A percentile compares a stretch with the other conserved stretches of the same genome.
phyloP scores from a whole-genome alignment of 2,329 filamentous ascomycete species.

The Curvularia spicifera region DNA sequence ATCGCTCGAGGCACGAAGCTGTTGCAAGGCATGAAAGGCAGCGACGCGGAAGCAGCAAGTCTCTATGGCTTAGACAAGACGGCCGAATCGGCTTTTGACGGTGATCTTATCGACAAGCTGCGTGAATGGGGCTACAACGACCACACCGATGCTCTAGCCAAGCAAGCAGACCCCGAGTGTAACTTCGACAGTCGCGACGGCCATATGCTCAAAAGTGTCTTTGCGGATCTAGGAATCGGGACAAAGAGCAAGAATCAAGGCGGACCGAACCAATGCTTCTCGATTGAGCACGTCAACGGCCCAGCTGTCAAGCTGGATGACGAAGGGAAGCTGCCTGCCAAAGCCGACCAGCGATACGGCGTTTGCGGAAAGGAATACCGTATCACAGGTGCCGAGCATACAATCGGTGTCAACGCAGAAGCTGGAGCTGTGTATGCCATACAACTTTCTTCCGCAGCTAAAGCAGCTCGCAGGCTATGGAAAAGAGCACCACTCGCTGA shows the following conservation, averaged over 20 bases:
- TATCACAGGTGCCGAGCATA: constrained; percentile 19
- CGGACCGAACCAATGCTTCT: constrained; percentile 25
- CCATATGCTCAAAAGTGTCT: constrained; percentile 14
- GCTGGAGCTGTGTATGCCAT: constrained; percentile 22
- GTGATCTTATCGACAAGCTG: constrained; percentile 12
- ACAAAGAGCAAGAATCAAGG: constrained; percentile 15
- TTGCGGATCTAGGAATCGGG: constrained; percentile 13
- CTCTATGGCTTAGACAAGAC: constrained; percentile 12
- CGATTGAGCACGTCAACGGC: constrained; percentile 21
- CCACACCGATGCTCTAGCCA: constrained; percentile 8
- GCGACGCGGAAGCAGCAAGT: constrained; percentile 15
- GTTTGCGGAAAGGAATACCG: constrained; percentile 22
- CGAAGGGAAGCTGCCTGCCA: constrained; percentile 2
- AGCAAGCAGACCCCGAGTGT: constrained; percentile 13
- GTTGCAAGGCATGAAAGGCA: constrained; percentile 20
- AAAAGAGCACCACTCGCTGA: constrained; percentile 6
- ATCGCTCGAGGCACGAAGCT: constrained; percentile 20
- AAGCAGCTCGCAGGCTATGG: constrained; percentile 19
- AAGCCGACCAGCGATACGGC: constrained; percentile 22
- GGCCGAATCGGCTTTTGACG: constrained; percentile 16
- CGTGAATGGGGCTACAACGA: constrained; percentile 24
- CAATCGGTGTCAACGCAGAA: constrained; percentile 18
- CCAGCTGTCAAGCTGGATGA: constrained; percentile 12
- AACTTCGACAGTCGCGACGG: constrained; percentile 12
- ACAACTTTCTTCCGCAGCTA: constrained; percentile 6